Base-by-base conservation (phyloP, 169 alveolate genomes). In the Gregarina niphandrodes region DNA sequence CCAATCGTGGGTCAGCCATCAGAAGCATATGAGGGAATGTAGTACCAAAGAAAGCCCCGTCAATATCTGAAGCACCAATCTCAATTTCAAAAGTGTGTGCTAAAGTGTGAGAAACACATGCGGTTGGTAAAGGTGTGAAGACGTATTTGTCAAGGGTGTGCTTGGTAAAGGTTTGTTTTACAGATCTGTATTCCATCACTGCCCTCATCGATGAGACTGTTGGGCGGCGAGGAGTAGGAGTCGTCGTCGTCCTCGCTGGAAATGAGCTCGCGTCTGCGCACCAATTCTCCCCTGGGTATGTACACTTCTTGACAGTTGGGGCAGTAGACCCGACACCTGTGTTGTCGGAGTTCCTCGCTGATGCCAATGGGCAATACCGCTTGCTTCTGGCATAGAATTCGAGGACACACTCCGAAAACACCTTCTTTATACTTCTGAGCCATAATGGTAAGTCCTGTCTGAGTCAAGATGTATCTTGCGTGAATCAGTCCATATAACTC, bases 31-130 rank as follows among this genome's bases (percentile, higher is more conserved):
- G 87, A 5, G 97, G 95, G 46, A 84, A 79, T 15, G 93, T 68
- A 21, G 84, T 68, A 1, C 97, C 97, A 52, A 87, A 80, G 50
- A 74, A 82, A 18, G 89, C 85, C 19, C 97, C 97, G 65, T 87
- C 97, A 22, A 86, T 60, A 59, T 83, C 85, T 3, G 84, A 71
- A 48, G n/a, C n/a, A n/a, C n/a, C n/a, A n/a, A n/a, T n/a, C n/a
- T n/a, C n/a, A n/a, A n/a, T n/a, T n/a, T n/a, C n/a, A n/a, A n/a
- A n/a, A n/a, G n/a, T n/a, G n/a, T n/a, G n/a, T n/a, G n/a, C n/a
- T n/a, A n/a, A n/a, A n/a, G n/a, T n/a, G n/a, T n/a, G n/a, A n/a
- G n/a, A n/a, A n/a, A n/a, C n/a, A n/a, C n/a, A n/a, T n/a, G n/a
- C n/a, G n/a, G n/a, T n/a, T n/a, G n/a, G n/a, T n/a, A n/a, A n/a